A percentile compares a stretch with the other conserved stretches of the same genome.
Evolutionary conservation across 441 rosid species (phyloP).

Genomic region (Melastoma candidum): DNA sequence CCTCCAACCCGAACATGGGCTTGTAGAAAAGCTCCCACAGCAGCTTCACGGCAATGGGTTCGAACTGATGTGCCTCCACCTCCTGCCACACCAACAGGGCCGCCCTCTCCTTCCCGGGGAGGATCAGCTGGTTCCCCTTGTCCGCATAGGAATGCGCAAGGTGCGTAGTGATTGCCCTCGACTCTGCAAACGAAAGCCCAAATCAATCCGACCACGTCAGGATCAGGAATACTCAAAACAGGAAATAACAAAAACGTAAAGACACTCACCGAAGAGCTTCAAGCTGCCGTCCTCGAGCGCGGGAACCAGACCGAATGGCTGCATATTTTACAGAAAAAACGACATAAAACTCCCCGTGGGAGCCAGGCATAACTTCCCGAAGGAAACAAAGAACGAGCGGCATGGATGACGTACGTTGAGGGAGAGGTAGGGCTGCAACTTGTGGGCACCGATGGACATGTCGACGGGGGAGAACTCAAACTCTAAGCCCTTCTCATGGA

Average conservation of each 20-base stretch:
- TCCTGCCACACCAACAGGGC: constrained; percentile 1
- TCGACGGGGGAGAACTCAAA: constrained; percentile 45
- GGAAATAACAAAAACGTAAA: background rate
- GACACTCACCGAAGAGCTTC: constrained; percentile 44
- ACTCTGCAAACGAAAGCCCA: constrained; percentile 27
- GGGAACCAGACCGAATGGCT: constrained; percentile 77
- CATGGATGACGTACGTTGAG: constrained; percentile 29
- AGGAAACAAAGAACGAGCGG: no score
- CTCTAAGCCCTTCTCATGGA: constrained; percentile 48
- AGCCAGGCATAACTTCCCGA: no score
- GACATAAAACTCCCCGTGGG: background rate
- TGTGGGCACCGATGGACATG: constrained; percentile 44
- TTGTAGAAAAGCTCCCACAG: background rate
- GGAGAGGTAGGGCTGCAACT: constrained; percentile 36
- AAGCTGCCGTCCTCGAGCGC: constrained; percentile 52
- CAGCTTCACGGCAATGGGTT: constrained; percentile 3
- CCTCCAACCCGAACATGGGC: constrained; percentile 4
- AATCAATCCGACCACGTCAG: no score
- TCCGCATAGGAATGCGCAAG: background rate
- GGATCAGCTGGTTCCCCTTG: constrained; percentile 11
- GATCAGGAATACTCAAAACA: no score
- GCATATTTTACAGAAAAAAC: constrained; percentile 10
- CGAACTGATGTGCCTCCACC: constrained; percentile 7
- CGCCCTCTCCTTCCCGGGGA: constrained; percentile 4
- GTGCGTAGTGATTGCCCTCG: constrained; percentile 49